phyloP scores from a whole-genome alignment of 257 asterid species.

The Nicotiana otophora region DNA sequence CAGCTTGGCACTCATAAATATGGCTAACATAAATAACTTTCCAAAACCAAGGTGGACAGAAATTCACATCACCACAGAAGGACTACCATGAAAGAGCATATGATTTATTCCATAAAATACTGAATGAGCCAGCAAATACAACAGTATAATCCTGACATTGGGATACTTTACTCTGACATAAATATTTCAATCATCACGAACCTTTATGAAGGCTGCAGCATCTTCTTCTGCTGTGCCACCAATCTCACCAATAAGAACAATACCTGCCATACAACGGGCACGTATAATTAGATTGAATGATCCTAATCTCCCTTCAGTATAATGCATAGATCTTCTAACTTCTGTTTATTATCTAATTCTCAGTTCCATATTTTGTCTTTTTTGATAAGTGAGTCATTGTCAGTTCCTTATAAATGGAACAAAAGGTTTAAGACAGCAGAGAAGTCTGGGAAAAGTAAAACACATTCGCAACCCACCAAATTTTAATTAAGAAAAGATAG shows the following conservation, averaged over 20 bases:
- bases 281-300: conserved; percentile 1
- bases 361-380: too few relatives aligned
- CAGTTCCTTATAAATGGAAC: neutral
- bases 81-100: neutral
- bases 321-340: neutral
- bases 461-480: neutral
- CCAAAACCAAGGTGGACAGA: neutral
- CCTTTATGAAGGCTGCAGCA: conserved; percentile 96
- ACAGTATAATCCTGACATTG: neutral
- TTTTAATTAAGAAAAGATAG: neutral
- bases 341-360: neutral
- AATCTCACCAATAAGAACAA: conserved; percentile 93
- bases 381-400: neutral
- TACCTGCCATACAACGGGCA: conserved; percentile 46
- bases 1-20: neutral
- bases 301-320: neutral
- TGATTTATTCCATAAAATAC: too few relatives aligned
- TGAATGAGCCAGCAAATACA: neutral
- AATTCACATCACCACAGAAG: neutral
- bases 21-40: neutral
- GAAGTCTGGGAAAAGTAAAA: neutral
- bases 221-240: conserved; percentile 99
- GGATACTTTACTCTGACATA: neutral
- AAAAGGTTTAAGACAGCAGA: neutral
- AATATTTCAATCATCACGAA: conserved; percentile 9